phyloP scores from a whole-genome alignment of 129 eudicot genomes.

The Saposhnikovia divaricata region DNA sequence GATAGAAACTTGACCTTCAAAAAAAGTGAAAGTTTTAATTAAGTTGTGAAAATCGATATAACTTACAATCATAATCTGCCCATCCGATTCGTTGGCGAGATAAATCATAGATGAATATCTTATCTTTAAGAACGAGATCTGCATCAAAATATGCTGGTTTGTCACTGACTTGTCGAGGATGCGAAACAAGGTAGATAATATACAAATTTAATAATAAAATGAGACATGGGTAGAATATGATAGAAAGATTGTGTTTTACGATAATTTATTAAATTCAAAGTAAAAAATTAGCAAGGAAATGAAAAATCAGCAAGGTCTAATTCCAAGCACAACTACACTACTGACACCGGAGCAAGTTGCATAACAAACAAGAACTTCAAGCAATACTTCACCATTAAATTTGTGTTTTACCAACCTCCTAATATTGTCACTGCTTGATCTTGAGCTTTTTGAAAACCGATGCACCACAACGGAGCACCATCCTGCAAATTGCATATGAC shows the following conservation, averaged over 20 bases:
- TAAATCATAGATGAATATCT: conserved; percentile 73
- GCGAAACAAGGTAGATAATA: background rate
- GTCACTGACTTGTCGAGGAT: background rate
- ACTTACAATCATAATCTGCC: conserved; percentile 95
- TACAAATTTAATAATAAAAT: no score
- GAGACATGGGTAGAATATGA: background rate
- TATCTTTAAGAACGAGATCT: conserved; percentile 94
- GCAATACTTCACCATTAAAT: background rate
- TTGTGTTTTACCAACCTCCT: conserved; percentile 60
- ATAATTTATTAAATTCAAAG: no score
- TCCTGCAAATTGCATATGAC: conserved; percentile 36
- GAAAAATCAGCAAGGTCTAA: background rate
- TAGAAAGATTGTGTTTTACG: background rate
- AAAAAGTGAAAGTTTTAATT: background rate
- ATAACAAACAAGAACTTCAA: background rate
- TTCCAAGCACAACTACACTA: background rate
- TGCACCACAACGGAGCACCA: conserved; percentile 87
- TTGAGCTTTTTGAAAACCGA: conserved; percentile 71
- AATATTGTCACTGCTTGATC: conserved; percentile 66
- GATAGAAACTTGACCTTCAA: background rate
- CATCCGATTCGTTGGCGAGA: conserved; percentile 74
- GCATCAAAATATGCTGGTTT: conserved; percentile 7
- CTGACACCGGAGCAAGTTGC: background rate
- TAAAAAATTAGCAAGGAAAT: background rate
- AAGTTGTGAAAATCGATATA: background rate